Evolutionary conservation across 345 rosid species (phyloP), one percentile per base, ranked within the genome.

Genomic region (Brassica carinata): DNA sequence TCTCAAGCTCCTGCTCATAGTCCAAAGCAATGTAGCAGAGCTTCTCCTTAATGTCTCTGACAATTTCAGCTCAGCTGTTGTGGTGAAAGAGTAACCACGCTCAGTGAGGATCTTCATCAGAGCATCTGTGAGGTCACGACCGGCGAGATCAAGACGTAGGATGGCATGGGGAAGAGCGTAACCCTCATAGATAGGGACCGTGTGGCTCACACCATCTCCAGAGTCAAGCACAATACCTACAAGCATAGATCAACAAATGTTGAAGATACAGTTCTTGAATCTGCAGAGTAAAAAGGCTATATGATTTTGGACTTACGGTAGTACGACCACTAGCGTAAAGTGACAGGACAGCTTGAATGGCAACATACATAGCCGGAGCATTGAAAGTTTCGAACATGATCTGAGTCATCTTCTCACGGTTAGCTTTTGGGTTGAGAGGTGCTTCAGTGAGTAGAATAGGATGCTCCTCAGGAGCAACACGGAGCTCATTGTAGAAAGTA

Each of bases 241-340:
- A 66, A 33, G 36, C 75, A 62, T 3, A 61, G 36, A 33, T 33
- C 36, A 9, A 40, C 48, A 40, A 9, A 8, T 9, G 8, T 40
- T 40, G 3, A 40, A 8, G 48, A 40, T 8, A 40, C 9, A 40
- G 3, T 8, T 30, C 62, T 26, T 18, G 64, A 71, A 64, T 33
- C 71, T 23, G 19, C 19, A 53, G 17, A 5, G 6, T 10, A 34
- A 58, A 30, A 45, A 55, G 19, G 63, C 31, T 10, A 5, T 45
- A 14, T 19, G 0, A 5, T 7, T 13, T 30, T 34, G 2, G 27
- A 67, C 86, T 81, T 78, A 93, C 98, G 9, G 98, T 93, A 59
- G 98, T 93, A 77, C 98, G 98, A 31, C 98, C 97, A 84, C 98
- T 93, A 14, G 98, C 98, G 81, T 93, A 93, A 77, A 91, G 87